Evolutionary conservation across 2,329 filamentous ascomycete genomes (phyloP).

Genomic region (Monosporascus sp.): DNA sequence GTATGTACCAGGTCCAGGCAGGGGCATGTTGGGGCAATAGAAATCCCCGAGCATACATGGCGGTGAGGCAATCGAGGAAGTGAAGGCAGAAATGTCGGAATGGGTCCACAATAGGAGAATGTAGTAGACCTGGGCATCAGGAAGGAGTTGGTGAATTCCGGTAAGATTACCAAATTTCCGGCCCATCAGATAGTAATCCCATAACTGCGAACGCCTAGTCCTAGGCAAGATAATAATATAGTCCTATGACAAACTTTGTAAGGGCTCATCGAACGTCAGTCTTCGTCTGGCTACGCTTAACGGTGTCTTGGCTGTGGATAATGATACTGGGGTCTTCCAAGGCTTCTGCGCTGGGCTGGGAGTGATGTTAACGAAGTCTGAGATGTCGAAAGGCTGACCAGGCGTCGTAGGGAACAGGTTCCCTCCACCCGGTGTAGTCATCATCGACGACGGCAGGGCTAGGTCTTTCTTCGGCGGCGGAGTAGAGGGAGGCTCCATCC

Average conservation of each 20-base stretch:
- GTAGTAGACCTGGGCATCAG: no score
- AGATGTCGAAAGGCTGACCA: conserved; percentile 81
- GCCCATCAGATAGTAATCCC: neutral
- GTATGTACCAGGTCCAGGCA: no score
- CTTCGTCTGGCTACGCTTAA: conserved; percentile 66
- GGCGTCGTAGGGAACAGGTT: conserved; percentile 73
- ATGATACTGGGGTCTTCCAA: conserved; percentile 74
- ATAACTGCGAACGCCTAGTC: neutral
- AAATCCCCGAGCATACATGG: no score
- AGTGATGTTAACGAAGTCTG: conserved; percentile 96
- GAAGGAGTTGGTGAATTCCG: neutral
- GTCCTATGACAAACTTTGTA: conserved; percentile 16
- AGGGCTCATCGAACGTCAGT: conserved; percentile 77
- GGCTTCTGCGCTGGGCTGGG: conserved; percentile 87
- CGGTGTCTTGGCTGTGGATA: conserved; percentile 46
- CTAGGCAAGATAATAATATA: neutral
- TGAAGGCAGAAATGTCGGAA: no score
- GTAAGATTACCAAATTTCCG: neutral
- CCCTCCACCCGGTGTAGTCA: conserved; percentile 75
- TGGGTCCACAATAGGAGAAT: no score
- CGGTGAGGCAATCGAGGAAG: no score
- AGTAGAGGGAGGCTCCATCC: conserved; percentile 69
- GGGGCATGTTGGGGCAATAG: no score
- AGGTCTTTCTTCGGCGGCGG: conserved; percentile 66
- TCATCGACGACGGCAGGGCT: conserved; percentile 76